A percentile compares a stretch with the other conserved stretches of the same genome.
Evolutionary conservation across 768 basidiomycete genomes (phyloP).

Genomic region (Amanita rubescens): DNA sequence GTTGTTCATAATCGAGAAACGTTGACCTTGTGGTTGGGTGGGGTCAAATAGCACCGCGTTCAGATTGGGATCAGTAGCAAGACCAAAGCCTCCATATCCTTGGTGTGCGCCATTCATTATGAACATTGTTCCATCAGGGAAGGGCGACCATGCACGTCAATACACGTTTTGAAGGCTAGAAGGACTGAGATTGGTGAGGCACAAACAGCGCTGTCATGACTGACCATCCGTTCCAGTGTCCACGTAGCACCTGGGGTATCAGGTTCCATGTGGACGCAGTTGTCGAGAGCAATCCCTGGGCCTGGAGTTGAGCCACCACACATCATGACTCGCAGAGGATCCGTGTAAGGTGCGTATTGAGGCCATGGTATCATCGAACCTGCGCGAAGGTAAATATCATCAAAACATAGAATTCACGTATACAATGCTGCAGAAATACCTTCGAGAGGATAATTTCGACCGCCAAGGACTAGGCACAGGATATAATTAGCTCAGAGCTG

Average conservation of each 20-base stretch:
- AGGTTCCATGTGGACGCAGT: constrained; percentile 64
- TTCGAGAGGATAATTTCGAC: constrained; percentile 74
- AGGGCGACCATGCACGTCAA: constrained; percentile 70
- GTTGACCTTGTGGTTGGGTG: constrained; percentile 45
- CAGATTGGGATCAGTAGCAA: constrained; percentile 56
- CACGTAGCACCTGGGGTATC: constrained; percentile 57
- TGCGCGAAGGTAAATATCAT: constrained; percentile 11
- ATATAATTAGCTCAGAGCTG: constrained; percentile 7
- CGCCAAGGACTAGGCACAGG: constrained; percentile 40
- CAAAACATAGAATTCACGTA: background rate
- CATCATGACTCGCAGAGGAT: constrained; percentile 58
- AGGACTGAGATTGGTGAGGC: background rate
- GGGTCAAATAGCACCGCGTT: constrained; percentile 69
- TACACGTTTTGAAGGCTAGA: constrained; percentile 62
- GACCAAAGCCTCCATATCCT: constrained; percentile 69
- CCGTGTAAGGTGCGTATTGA: constrained; percentile 64
- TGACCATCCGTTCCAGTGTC: constrained; percentile 74
- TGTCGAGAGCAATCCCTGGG: constrained; percentile 47
- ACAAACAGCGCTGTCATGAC: constrained; percentile 13
- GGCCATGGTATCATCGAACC: constrained; percentile 62
- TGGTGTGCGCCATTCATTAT: constrained; percentile 67
- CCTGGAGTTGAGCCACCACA: constrained; percentile 71
- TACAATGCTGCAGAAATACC: constrained; percentile 19
- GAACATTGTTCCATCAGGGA: constrained; percentile 69
- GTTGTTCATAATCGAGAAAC: constrained; percentile 56